These are phyloP conservation scores for Ceratobasidium sp. DNA, from an alignment of 1,284 basidiomycete species.

Conservation along the genomic window DNA sequence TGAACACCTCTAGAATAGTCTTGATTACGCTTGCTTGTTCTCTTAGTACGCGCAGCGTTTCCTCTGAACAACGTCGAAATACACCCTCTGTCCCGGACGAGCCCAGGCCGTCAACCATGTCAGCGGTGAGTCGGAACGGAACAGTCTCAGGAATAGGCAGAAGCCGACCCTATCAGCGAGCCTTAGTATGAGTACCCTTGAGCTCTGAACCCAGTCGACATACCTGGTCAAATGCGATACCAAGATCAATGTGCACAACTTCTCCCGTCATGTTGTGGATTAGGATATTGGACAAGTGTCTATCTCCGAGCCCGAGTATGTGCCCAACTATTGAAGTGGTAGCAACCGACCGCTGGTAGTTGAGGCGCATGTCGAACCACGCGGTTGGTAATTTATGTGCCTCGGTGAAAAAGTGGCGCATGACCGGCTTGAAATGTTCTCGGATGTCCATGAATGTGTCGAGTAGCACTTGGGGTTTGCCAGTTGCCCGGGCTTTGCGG, in stretches of 20 bases:
- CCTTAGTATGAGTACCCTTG: not conserved
- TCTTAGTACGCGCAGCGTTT: constrained; percentile 88
- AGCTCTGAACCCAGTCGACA: constrained; percentile 45
- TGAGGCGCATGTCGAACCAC: constrained; percentile 93
- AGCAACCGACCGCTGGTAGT: constrained; percentile 90
- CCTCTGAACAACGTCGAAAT: constrained; percentile 93
- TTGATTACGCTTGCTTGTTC: constrained; percentile 86
- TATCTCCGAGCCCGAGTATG: constrained; percentile 89
- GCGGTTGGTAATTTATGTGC: constrained; percentile 83
- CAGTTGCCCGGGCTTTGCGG: constrained; percentile 37
- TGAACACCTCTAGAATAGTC: constrained; percentile 96
- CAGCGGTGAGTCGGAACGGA: constrained; percentile 92
- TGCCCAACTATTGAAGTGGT: constrained; percentile 95
- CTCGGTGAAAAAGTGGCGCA: constrained; percentile 95
- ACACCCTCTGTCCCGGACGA: constrained; percentile 90
- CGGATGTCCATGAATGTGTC: constrained; percentile 62
- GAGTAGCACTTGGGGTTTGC: constrained; percentile 40
- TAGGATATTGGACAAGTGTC: constrained; percentile 92
- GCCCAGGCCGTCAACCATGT: constrained; percentile 94
- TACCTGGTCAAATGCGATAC: constrained; percentile 95
- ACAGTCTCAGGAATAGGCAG: constrained; percentile 86
- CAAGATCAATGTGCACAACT: constrained; percentile 93
- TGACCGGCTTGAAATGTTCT: constrained; percentile 76
- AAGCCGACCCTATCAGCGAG: constrained; percentile 70
- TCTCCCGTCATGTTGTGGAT: constrained; percentile 86